These are phyloP conservation scores for Citrullus amarus DNA, from an alignment of 306 rosid species.

Conservation along the genomic window DNA sequence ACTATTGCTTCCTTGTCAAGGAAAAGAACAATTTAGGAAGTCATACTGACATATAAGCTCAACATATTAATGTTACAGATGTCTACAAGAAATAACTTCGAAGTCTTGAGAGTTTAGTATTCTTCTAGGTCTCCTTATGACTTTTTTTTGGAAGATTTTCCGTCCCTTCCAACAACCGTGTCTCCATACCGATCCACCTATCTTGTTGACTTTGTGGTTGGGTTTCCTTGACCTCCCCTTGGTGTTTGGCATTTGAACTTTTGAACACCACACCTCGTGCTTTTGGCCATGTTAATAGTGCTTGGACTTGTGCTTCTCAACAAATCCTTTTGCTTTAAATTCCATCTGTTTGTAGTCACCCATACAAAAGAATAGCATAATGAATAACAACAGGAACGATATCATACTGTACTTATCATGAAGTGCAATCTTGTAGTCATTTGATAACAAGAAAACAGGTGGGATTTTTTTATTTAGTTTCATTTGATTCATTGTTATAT, in stretches of 20 bases:
- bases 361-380: too few species aligned
- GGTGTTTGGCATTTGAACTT: neutral
- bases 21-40: neutral
- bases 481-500: neutral
- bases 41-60: constrained; percentile 4
- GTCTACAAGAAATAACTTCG: constrained; percentile 38
- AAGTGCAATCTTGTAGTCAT: too few species aligned
- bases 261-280: too few species aligned
- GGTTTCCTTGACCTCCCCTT: neutral
- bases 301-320: too few species aligned
- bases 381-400: too few species aligned
- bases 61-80: constrained; percentile 36
- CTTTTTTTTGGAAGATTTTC: neutral
- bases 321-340: too few species aligned
- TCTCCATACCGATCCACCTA: neutral
- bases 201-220: neutral
- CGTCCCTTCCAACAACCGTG: neutral
- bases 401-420: too few species aligned
- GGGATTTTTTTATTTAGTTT: neutral
- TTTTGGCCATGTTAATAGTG: too few species aligned
- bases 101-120: neutral
- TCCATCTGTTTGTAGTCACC: too few species aligned
- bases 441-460: neutral
- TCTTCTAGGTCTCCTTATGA: neutral
- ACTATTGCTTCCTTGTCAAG: neutral